Conservation (phyloP, 176 grass and related monocot species). For the Ensete glaucum region DNA sequence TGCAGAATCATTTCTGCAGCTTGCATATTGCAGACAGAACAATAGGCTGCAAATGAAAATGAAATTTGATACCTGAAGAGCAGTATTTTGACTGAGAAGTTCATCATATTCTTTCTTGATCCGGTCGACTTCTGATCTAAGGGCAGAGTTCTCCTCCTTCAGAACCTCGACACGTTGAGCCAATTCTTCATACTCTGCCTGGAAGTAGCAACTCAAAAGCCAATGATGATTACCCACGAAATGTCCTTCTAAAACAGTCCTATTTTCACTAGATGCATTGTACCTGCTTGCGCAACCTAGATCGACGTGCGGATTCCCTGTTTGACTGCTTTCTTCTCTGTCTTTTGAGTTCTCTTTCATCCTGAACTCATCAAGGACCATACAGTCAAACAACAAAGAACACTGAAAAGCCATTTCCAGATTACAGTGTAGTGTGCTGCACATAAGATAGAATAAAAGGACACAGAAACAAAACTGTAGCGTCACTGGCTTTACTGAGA, state of each 20-base stretch:
- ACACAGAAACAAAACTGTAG: neutral
- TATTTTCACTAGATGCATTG: too few species aligned
- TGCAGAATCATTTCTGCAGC: neutral
- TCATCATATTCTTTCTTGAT: conserved; percentile 73
- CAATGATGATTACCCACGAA: neutral
- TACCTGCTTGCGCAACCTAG: conserved; percentile 88
- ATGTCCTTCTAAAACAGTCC: neutral
- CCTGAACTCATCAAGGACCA: conserved; percentile 32
- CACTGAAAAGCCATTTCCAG: neutral
- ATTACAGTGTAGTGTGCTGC: too few species aligned
- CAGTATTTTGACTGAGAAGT: conserved; percentile 58
- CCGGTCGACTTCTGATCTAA: conserved; percentile 55
- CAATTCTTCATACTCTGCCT: conserved; percentile 89
- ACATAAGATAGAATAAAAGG: neutral
- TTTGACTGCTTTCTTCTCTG: conserved; percentile 93
- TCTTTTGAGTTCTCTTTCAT: conserved; percentile 87
- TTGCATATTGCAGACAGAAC: neutral
- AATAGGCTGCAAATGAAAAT: neutral
- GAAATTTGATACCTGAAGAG: conserved; percentile 51
- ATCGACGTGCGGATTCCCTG: conserved; percentile 85
- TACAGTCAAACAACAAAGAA: neutral
- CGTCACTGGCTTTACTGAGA: too few species aligned
- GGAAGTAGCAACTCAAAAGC: conserved; percentile 9
- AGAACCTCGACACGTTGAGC: conserved; percentile 54
- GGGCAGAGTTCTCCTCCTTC: conserved; percentile 62